Evolutionary conservation across 2,329 filamentous ascomycete species (phyloP).

Genomic region (Penicillium sp.): DNA sequence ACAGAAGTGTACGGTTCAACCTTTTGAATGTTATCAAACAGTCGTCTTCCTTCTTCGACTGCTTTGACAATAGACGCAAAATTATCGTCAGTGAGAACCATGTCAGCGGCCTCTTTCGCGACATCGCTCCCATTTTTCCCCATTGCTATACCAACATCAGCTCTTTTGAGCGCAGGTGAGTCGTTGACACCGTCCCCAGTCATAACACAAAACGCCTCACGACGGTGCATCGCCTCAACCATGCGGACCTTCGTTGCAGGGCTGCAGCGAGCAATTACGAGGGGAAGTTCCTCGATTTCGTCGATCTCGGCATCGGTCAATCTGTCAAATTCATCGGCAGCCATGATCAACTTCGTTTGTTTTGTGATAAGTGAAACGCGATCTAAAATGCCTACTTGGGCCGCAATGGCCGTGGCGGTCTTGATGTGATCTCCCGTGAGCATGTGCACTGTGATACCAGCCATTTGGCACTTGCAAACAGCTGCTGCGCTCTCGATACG

Average conservation of each 20-base stretch:
- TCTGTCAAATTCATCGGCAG: slow-evolving; percentile 57
- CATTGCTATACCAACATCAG: slow-evolving; percentile 89
- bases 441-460: slow-evolving; percentile 60
- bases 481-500: slow-evolving; percentile 58
- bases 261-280: slow-evolving; percentile 81
- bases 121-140: slow-evolving; percentile 81
- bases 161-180: slow-evolving; percentile 74
- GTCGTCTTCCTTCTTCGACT: slow-evolving; percentile 77
- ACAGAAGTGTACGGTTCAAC: neutral
- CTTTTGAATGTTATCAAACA: slow-evolving; percentile 88
- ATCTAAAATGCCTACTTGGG: slow-evolving; percentile 58
- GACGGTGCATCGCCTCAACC: slow-evolving; percentile 82
- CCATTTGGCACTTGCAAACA: slow-evolving; percentile 54
- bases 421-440: slow-evolving; percentile 59
- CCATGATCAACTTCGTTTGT: slow-evolving; percentile 50
- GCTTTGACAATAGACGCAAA: slow-evolving; percentile 83
- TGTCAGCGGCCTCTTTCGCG: slow-evolving; percentile 73
- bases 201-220: slow-evolving; percentile 77
- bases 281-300: slow-evolving; percentile 68
- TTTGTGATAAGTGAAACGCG: slow-evolving; percentile 41
- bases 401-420: slow-evolving; percentile 58
- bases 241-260: slow-evolving; percentile 87
- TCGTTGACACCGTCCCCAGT: slow-evolving; percentile 89
- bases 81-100: slow-evolving; percentile 71
- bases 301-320: slow-evolving; percentile 59